These are phyloP conservation scores for Prinsepia uniflora DNA, from an alignment of 306 rosid species.

Conservation along the genomic window DNA sequence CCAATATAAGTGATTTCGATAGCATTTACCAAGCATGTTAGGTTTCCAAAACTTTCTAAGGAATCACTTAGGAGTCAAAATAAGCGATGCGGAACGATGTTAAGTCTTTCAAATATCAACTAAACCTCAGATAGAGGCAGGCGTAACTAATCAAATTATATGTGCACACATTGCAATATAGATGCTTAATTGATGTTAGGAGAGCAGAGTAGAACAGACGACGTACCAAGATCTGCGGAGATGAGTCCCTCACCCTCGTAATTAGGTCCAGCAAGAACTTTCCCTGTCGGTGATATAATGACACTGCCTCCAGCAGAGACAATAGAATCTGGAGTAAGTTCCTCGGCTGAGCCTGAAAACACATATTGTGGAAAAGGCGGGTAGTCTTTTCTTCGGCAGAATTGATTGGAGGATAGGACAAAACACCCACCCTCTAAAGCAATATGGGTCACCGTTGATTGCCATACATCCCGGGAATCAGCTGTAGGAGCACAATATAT, in stretches of 20 bases:
- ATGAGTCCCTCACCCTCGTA: conserved; percentile 86
- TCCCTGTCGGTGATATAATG: conserved; percentile 85
- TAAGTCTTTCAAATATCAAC: background rate
- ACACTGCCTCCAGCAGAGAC: conserved; percentile 95
- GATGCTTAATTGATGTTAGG: background rate
- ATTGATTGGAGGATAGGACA: conserved; percentile 83
- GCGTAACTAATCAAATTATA: background rate
- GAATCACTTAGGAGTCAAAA: no score
- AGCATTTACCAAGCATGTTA: no score
- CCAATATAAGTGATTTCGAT: no score
- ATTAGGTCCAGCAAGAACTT: conserved; percentile 85
- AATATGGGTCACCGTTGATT: conserved; percentile 87
- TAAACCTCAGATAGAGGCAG: background rate
- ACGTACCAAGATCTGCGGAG: conserved; percentile 84
- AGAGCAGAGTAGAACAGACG: background rate
- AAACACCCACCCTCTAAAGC: conserved; percentile 95
- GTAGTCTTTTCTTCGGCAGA: conserved; percentile 84
- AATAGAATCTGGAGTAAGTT: conserved; percentile 73
- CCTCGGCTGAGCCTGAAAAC: conserved; percentile 63
- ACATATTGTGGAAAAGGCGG: conserved; percentile 84
- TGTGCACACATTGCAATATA: background rate
- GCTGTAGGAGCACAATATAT: conserved; percentile 97
- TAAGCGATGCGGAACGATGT: no score
- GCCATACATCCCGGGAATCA: conserved; percentile 79
- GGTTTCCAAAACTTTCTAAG: no score